Evolutionary conservation across 768 basidiomycete species (phyloP).

Genomic region (Solioccasus polychromus): DNA sequence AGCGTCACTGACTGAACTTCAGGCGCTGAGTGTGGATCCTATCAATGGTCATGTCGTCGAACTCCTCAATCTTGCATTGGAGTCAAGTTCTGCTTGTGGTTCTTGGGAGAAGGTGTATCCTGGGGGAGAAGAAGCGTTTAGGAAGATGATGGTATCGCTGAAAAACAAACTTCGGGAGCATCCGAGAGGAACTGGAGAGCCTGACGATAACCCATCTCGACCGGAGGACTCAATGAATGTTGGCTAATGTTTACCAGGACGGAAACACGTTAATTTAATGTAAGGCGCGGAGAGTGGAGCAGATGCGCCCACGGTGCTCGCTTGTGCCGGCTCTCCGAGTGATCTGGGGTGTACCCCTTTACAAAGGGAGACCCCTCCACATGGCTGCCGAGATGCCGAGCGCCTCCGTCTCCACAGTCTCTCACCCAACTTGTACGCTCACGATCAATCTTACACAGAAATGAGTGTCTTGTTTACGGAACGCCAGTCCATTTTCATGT

Average conservation of each 20-base stretch:
- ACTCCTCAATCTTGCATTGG: slow-evolving; percentile 77
- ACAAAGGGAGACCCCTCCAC: slow-evolving; percentile 2
- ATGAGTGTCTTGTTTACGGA: slow-evolving; percentile 31
- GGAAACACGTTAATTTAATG: slow-evolving; percentile 26
- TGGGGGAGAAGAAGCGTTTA: slow-evolving; percentile 34
- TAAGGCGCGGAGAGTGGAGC: slow-evolving; percentile 24
- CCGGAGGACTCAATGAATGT: slow-evolving; percentile 32
- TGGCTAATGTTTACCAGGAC: slow-evolving; percentile 20
- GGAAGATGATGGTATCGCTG: slow-evolving; percentile 31
- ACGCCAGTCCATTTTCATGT: slow-evolving; percentile 21
- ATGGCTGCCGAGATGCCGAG: slow-evolving; percentile 34
- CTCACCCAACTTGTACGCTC: slow-evolving; percentile 30
- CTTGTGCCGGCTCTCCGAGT: slow-evolving; percentile 16
- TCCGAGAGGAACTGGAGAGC: slow-evolving; percentile 17
- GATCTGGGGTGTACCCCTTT: slow-evolving; percentile 29
- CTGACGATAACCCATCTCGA: slow-evolving; percentile 15
- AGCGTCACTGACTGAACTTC: slow-evolving; percentile 1
- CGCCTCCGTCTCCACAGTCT: slow-evolving; percentile 33
- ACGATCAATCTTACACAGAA: slow-evolving; percentile 32
- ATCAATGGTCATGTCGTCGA: slow-evolving; percentile 81
- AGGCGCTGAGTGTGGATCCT: slow-evolving; percentile 80
- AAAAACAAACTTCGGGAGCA: slow-evolving; percentile 29
- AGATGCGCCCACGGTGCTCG: slow-evolving; percentile 20
- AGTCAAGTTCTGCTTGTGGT: slow-evolving; percentile 38
- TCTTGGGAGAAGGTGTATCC: slow-evolving; percentile 34